Percentiles rank a stretch among this genome's conserved stretches.
phyloP scores from a whole-genome alignment of 192 early-diverging fungal genomes.

The Mortierella claussenii region DNA sequence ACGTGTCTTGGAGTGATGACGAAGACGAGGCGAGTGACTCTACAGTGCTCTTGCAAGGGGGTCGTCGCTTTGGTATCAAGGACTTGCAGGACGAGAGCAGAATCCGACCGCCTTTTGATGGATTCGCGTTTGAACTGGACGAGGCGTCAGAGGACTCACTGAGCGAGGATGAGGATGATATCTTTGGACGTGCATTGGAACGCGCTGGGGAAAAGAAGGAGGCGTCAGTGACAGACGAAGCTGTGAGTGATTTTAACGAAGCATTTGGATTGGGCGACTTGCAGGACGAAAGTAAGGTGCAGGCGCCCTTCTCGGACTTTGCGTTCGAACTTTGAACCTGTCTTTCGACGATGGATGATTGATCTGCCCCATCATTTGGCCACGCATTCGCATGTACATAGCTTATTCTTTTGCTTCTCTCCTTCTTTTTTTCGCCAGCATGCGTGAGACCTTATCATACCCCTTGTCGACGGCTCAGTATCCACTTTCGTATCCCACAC shows the following conservation, averaged over 20 bases:
- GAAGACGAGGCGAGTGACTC: background rate
- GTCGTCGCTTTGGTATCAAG: constrained; percentile 34
- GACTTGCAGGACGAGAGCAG: constrained; percentile 32
- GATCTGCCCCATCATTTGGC: no score
- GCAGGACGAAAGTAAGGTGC: constrained; percentile 30
- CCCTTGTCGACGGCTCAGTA: no score
- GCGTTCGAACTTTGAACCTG: constrained; percentile 23
- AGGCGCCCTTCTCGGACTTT: constrained; percentile 45
- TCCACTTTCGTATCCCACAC: background rate
- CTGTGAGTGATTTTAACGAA: constrained; percentile 12
- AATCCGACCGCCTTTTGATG: constrained; percentile 38
- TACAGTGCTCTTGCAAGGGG: constrained; percentile 2
- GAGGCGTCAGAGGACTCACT: constrained; percentile 33
- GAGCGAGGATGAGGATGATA: constrained; percentile 45
- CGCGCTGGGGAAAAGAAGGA: background rate
- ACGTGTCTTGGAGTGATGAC: constrained; percentile 25
- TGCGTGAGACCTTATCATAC: no score
- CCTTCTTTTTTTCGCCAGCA: no score
- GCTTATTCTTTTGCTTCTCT: no score
- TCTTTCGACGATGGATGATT: no score
- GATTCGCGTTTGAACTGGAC: constrained; percentile 33
- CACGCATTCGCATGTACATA: no score
- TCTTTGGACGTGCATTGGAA: constrained; percentile 10
- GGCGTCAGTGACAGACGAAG: background rate
- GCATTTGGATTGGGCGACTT: constrained; percentile 26